Evolutionary conservation across 163 green algal species (phyloP).

Genomic region (Prototheca cutis): DNA sequence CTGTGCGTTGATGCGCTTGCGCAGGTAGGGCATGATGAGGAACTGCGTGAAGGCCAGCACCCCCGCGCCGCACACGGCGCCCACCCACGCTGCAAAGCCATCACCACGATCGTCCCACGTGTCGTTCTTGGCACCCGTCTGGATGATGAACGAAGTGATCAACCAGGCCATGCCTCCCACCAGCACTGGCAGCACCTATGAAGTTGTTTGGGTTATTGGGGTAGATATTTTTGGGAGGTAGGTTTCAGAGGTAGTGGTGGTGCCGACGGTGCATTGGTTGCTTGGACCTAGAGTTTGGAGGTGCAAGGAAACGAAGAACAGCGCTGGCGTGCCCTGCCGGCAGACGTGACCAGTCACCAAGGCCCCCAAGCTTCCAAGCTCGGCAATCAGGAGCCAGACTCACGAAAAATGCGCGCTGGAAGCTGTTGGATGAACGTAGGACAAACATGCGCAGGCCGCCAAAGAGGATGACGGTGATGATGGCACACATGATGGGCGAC

Average conservation of each 20-base stretch:
- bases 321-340: too few relatives aligned
- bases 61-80: constrained; percentile 21
- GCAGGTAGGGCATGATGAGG: constrained; percentile 31
- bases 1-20: constrained; percentile 6
- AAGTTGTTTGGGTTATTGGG: background rate
- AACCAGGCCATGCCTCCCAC: constrained; percentile 19
- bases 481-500: constrained; percentile 34
- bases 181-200: constrained; percentile 16
- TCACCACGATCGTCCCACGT: constrained; percentile 12
- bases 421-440: constrained; percentile 25
- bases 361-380: too few relatives aligned
- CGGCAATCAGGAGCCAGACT: too few relatives aligned
- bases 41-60: constrained; percentile 17
- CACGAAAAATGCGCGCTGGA: constrained; percentile 15
- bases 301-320: too few relatives aligned
- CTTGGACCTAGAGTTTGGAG: too few relatives aligned
- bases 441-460: constrained; percentile 19
- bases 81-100: constrained; percentile 28
- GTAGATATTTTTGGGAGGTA: too few relatives aligned
- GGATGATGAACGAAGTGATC: constrained; percentile 33
- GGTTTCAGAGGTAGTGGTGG: too few relatives aligned
- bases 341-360: too few relatives aligned
- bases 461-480: constrained; percentile 34
- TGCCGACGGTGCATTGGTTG: too few relatives aligned
- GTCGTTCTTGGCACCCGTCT: constrained; percentile 16